Conservation (phyloP, 805 yeast genomes). For the Teunomyces kruisii region DNA sequence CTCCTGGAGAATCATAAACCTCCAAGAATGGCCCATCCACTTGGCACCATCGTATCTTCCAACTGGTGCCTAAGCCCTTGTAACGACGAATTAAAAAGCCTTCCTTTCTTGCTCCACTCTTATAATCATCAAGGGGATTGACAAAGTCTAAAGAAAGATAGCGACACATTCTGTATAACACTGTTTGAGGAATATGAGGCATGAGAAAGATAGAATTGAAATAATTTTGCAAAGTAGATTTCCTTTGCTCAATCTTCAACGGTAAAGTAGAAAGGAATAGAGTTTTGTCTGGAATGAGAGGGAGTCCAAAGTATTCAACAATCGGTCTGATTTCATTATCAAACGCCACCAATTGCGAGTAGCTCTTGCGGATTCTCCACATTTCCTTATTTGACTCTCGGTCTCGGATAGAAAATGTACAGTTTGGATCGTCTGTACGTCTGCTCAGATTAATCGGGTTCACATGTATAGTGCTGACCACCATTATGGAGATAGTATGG, state of each 20-base stretch:
- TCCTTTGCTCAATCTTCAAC: slow-evolving; percentile 59
- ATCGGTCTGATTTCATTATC: slow-evolving; percentile 60
- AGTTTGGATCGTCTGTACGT: slow-evolving; percentile 55
- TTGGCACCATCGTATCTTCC: slow-evolving; percentile 72
- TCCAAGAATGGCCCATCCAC: slow-evolving; percentile 59
- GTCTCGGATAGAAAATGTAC: slow-evolving; percentile 65
- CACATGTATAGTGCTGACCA: slow-evolving; percentile 47
- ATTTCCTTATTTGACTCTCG: slow-evolving; percentile 60
- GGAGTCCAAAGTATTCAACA: slow-evolving; percentile 52
- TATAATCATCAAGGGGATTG: slow-evolving; percentile 54
- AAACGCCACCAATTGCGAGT: slow-evolving; percentile 57
- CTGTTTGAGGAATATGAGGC: slow-evolving; percentile 57
- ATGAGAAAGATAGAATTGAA: slow-evolving; percentile 55
- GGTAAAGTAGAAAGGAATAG: slow-evolving; percentile 63
- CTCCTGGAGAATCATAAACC: slow-evolving; percentile 58
- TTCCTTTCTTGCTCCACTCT: slow-evolving; percentile 56
- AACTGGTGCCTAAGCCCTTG: slow-evolving; percentile 59
- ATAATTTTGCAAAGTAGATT: slow-evolving; percentile 55
- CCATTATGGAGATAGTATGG: slow-evolving; percentile 47
- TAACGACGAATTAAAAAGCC: slow-evolving; percentile 65
- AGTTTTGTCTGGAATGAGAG: slow-evolving; percentile 63
- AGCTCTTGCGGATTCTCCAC: slow-evolving; percentile 71
- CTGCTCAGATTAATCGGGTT: slow-evolving; percentile 35
- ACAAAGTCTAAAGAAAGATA: slow-evolving; percentile 69
- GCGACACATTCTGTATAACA: slow-evolving; percentile 54